These are phyloP conservation scores for Sechiopsis laciniata DNA, from an alignment of 306 rosid genomes.

Conservation along the genomic window DNA sequence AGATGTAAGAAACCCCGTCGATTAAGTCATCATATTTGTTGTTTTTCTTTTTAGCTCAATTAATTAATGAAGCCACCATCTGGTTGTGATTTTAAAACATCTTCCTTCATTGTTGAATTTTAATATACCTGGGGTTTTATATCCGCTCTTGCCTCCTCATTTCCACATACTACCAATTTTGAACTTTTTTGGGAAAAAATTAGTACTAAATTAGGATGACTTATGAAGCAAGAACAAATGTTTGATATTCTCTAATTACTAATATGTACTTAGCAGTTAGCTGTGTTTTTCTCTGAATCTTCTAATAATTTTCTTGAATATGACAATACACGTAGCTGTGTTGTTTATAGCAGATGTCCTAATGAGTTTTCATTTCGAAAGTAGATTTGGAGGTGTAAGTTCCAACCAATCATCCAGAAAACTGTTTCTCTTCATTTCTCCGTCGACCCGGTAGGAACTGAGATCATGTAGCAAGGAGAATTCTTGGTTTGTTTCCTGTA, in stretches of 20 bases:
- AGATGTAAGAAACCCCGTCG: constrained; percentile 46
- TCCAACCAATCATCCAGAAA: constrained; percentile 58
- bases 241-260: background rate
- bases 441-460: constrained; percentile 85
- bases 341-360: background rate
- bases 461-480: constrained; percentile 59
- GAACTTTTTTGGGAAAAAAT: background rate
- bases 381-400: constrained; percentile 69
- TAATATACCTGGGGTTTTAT: background rate
- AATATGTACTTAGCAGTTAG: background rate
- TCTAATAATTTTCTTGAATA: background rate
- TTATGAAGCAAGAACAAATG: background rate
- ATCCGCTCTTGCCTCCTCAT: background rate
- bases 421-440: constrained; percentile 59
- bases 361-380: constrained; percentile 21
- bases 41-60: background rate
- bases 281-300: background rate
- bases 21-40: background rate
- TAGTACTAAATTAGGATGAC: background rate
- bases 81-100: background rate
- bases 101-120: background rate
- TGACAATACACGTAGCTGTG: too few species aligned
- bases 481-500: constrained; percentile 36
- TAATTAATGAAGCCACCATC: constrained; percentile 10
- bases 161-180: background rate